Percentiles rank a stretch among this genome's conserved stretches.
phyloP scores from a whole-genome alignment of 129 eudicot species.

The Artemisia argyi region DNA sequence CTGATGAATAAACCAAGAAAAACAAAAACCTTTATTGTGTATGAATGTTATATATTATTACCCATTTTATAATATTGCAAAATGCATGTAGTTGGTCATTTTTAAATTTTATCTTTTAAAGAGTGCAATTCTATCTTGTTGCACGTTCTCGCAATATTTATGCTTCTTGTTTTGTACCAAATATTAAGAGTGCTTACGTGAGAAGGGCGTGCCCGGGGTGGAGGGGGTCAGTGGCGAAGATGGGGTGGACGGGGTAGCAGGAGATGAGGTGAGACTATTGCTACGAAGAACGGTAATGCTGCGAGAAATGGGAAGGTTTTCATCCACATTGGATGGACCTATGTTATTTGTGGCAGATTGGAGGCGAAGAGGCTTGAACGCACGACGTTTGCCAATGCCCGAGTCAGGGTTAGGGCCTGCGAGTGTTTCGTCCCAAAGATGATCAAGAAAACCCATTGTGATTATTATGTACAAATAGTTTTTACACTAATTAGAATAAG shows the following conservation, averaged over 20 bases:
- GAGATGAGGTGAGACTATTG: slow-evolving; percentile 35
- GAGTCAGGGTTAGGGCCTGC: slow-evolving; percentile 74
- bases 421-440: slow-evolving; percentile 78
- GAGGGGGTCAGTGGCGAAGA: slow-evolving; percentile 47
- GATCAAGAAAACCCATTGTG: slow-evolving; percentile 63
- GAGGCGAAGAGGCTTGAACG: slow-evolving; percentile 40
- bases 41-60: too few relatives aligned
- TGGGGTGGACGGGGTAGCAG: slow-evolving; percentile 38
- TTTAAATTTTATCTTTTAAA: too few relatives aligned
- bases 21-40: neutral
- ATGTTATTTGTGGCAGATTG: neutral
- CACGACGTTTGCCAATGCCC: slow-evolving; percentile 55
- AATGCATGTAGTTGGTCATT: too few relatives aligned
- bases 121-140: too few relatives aligned
- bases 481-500: neutral
- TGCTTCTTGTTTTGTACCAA: too few relatives aligned
- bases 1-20: slow-evolving; percentile 25
- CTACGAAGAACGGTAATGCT: slow-evolving; percentile 3
- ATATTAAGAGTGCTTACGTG: slow-evolving; percentile 38
- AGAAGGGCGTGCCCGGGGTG: slow-evolving; percentile 52
- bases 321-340: slow-evolving; percentile 23
- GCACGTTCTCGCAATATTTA: too few relatives aligned
- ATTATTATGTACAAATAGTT: neutral
- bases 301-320: slow-evolving; percentile 39
- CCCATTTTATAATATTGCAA: too few relatives aligned